Percentiles rank a stretch among this genome's conserved stretches.
Evolutionary conservation across 2,329 filamentous ascomycete genomes (phyloP).

Genomic region (Gliomastix tumulicola): DNA sequence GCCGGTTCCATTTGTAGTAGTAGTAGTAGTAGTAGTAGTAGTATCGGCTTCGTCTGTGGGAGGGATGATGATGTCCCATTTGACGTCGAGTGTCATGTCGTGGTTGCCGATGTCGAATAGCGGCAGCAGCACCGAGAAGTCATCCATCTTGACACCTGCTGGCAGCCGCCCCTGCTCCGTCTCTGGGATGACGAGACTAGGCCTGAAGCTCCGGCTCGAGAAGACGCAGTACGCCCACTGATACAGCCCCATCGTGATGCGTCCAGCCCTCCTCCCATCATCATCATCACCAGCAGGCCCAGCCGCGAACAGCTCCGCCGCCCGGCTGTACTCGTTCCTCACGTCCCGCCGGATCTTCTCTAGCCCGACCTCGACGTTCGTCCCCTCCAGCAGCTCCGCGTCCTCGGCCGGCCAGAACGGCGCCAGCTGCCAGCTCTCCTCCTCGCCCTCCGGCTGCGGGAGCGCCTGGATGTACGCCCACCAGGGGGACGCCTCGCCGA

Average conservation of each 20-base stretch:
- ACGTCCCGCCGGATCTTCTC: slow-evolving; percentile 38
- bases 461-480: slow-evolving; percentile 59
- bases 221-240: slow-evolving; percentile 60
- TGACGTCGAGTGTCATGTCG: slow-evolving; percentile 48
- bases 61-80: slow-evolving; percentile 46
- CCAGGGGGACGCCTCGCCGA: slow-evolving; percentile 56
- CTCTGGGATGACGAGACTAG: slow-evolving; percentile 45
- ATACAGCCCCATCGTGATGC: slow-evolving; percentile 47
- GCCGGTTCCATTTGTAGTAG: no score
- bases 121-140: slow-evolving; percentile 63
- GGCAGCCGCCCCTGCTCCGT: slow-evolving; percentile 19
- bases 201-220: slow-evolving; percentile 57
- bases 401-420: slow-evolving; percentile 59
- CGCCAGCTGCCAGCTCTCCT: slow-evolving; percentile 45
- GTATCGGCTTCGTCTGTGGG: not conserved
- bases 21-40: no score
- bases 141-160: slow-evolving; percentile 32
- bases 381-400: slow-evolving; percentile 46
- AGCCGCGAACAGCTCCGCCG: slow-evolving; percentile 25
- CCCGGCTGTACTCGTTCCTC: slow-evolving; percentile 36
- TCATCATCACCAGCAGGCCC: slow-evolving; percentile 11
- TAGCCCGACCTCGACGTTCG: slow-evolving; percentile 42
- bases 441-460: slow-evolving; percentile 52
- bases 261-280: slow-evolving; percentile 15
- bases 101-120: slow-evolving; percentile 70